These are phyloP conservation scores for Picochlorum sp. DNA, from an alignment of 139 green algal species.

Conservation along the genomic window DNA sequence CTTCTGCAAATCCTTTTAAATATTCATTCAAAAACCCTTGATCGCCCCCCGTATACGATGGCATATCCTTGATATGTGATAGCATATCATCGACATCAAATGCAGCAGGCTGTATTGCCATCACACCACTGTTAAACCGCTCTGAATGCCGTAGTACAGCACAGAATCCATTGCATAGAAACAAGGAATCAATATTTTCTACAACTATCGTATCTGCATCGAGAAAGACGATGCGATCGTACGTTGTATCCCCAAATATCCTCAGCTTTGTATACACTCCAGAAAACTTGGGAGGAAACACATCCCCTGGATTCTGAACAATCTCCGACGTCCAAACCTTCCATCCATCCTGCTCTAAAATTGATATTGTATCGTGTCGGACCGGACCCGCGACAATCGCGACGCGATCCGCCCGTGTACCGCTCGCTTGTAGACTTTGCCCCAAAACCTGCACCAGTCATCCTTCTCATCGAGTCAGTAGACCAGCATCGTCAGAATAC, in stretches of 20 bases:
- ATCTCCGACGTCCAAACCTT: constrained; percentile 28
- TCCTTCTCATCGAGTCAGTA: too few relatives aligned
- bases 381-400: constrained; percentile 35
- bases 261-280: constrained; percentile 72
- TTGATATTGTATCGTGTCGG: constrained; percentile 14
- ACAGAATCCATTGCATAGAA: constrained; percentile 59
- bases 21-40: constrained; percentile 68
- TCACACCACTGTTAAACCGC: constrained; percentile 66
- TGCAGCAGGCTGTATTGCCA: constrained; percentile 42
- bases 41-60: constrained; percentile 60
- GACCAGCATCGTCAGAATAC: too few relatives aligned
- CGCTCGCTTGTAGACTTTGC: constrained; percentile 43
- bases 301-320: constrained; percentile 42
- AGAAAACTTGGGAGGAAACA: constrained; percentile 47
- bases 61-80: constrained; percentile 32
- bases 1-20: constrained; percentile 44
- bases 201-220: constrained; percentile 63
- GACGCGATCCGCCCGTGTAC: constrained; percentile 45
- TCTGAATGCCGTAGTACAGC: constrained; percentile 59
- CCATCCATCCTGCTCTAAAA: constrained; percentile 45
- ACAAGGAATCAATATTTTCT: constrained; percentile 53
- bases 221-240: constrained; percentile 62
- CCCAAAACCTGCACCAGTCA: constrained; percentile 25
- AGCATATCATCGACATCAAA: constrained; percentile 57
- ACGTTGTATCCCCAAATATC: constrained; percentile 49